These are phyloP conservation scores for Cercospora citrullina DNA, from an alignment of 2,329 filamentous ascomycete genomes.

Conservation along the genomic window DNA sequence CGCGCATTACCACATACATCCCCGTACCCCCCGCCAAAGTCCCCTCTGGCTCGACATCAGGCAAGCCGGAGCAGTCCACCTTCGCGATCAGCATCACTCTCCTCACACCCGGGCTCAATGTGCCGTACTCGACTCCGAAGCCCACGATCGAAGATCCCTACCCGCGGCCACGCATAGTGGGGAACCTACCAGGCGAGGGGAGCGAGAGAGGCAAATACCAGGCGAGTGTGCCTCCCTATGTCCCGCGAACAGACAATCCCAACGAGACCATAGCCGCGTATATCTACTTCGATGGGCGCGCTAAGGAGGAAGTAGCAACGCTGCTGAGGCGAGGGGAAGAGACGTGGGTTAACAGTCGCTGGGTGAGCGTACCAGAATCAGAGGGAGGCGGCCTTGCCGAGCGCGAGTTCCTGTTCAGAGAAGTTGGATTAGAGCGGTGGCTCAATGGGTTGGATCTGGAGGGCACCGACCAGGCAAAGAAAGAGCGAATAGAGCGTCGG, in stretches of 20 bases:
- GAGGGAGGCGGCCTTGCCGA: constrained; percentile 94
- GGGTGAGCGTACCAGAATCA: constrained; percentile 88
- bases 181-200: constrained; percentile 61
- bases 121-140: constrained; percentile 91
- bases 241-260: constrained; percentile 84
- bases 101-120: constrained; percentile 80
- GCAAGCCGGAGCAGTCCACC: constrained; percentile 86
- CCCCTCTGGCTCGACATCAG: constrained; percentile 54
- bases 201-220: constrained; percentile 55
- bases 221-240: constrained; percentile 74
- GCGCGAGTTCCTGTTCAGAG: constrained; percentile 93
- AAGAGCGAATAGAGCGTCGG: constrained; percentile 70
- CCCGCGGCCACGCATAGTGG: constrained; percentile 80
- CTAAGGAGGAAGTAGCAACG: constrained; percentile 96
- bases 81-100: constrained; percentile 98
- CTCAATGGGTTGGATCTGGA: constrained; percentile 88
- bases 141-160: constrained; percentile 72
- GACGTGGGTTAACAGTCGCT: constrained; percentile 98
- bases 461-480: constrained; percentile 75
- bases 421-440: constrained; percentile 95
- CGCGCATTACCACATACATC: constrained; percentile 95
- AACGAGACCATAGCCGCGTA: constrained; percentile 98
- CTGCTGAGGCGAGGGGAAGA: constrained; percentile 89
- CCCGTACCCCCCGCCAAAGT: constrained; percentile 87
- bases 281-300: constrained; percentile 95